Percentiles rank a stretch among this genome's conserved stretches.
phyloP scores from a whole-genome alignment of 306 rosid species.

The Glycyrrhiza uralensis region DNA sequence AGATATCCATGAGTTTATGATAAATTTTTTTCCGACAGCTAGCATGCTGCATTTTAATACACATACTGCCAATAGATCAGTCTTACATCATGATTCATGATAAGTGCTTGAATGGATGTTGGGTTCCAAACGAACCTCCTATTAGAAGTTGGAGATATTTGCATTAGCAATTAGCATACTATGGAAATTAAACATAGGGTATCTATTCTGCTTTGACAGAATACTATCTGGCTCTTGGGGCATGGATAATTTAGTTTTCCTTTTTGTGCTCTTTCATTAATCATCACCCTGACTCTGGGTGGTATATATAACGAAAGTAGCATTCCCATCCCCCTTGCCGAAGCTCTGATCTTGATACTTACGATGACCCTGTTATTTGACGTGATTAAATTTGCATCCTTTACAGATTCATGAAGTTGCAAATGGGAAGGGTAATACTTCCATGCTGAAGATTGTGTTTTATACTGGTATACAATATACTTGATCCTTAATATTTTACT shows the following conservation, averaged over 20 bases:
- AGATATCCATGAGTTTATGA: not conserved
- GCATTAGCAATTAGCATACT: not conserved
- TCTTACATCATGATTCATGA: not conserved
- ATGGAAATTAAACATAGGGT: not conserved
- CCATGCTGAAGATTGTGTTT: constrained; percentile 50
- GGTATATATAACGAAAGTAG: not conserved
- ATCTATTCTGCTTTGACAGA: too few species aligned
- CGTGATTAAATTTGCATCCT: not conserved
- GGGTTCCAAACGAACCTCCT: not conserved
- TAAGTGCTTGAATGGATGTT: not conserved
- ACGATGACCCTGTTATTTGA: not conserved
- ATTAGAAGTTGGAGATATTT: not conserved
- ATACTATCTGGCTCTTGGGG: too few species aligned
- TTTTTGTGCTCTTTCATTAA: not conserved
- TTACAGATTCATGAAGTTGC: constrained; percentile 41
- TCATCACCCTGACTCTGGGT: not conserved
- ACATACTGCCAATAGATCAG: not conserved
- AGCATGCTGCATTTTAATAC: not conserved
- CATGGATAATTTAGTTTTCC: not conserved
- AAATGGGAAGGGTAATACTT: constrained; percentile 30
- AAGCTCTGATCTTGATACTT: not conserved
- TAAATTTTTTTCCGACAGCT: not conserved
- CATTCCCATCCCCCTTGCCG: not conserved
- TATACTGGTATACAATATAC: constrained; percentile 44
- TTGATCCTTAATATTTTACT: not conserved